Base-by-base conservation (phyloP, 371 early-diverging fungal species). In the Mortierella sp. region DNA sequence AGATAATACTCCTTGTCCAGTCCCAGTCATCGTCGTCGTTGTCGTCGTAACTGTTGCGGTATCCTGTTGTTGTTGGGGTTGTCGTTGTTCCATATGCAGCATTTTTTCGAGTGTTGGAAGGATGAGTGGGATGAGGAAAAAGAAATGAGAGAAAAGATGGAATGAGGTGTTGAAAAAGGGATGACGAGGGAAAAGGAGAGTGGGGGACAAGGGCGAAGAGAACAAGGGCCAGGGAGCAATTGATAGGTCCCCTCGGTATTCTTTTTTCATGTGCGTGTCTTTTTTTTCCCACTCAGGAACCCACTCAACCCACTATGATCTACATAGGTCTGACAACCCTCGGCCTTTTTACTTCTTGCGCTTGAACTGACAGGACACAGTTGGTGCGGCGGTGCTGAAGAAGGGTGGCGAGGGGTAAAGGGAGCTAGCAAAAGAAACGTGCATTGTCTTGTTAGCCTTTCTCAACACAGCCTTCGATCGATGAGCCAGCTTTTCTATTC, bases 201-300 rank as follows among this genome's bases (percentile, higher is more conserved):
- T 16, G 1, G 58, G 58, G 29, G 29, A 22, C 22, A 11, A 47
- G 47, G 47, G 5, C 22, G 14, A 47, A 14, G 22, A 47, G 58
- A 16, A 34, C 0, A 7, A 3, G 9, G 31, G 71, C 76, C 76
- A 82, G 78, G 75, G 73, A 78, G 76, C 73, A 77, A 69, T 65
- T 13, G 79, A 58, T 72, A 77, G 83, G 83, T 70, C 68, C 83
- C 41, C 73, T 68, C 65, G 73, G 34, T 41, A 7, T 44, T 61
- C 43, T 66, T 39, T 61, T 22, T 31, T 64, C 43, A 14, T 41
- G 31, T 44, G 24, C 34, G 13, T 19, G 26, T 22, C 3, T 44
- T 47, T 31, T 29, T 31, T 50, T 37, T 45, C 58, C 16, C 1
- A 3, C 58, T 10, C 55, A 26, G 2, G 11, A 26, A 24, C 52